Base-by-base conservation (phyloP, 345 rosid species). In the Boechera stricta region DNA sequence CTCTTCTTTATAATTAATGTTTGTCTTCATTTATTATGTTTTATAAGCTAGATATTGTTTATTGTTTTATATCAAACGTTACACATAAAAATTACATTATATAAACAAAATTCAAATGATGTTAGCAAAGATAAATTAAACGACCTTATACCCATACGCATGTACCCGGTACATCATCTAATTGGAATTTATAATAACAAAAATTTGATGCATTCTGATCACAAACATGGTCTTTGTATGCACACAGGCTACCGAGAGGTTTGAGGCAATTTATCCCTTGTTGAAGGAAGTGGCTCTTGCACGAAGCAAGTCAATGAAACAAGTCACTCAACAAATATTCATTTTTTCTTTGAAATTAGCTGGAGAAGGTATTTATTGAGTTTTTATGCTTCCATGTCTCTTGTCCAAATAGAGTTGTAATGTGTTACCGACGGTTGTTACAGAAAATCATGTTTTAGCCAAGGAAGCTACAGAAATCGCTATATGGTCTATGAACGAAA, bases 241-340 rank as follows among this genome's bases (percentile, higher is more conserved):
- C 28, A 31, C 79, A 61, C 77, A 89, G 91, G 91, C 89, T 36
- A 89, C 89, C 32, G 86, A 87, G 83, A 84, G 93, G 78, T 84
- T 89, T 64, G 89, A 82, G 69, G 85, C 82, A 16, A 56, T 86
- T 21, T 87, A 84, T 75, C 90, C 88, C 24, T 21, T 21, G 24
- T 21, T 21, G 24, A 21, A 21, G 24, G 24, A 21, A 74, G 86
- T 88, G 76, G 87, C 89, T 74, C 83, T 87, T 66, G 83, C 74
- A n/a, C 86, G 87, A 66, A 87, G 89, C 82, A 28, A 28, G 2
- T 28, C 3, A 28, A 28, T 28, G 29, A 28, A 28, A 28, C 29
- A 28, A 28, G 29, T 28, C 29, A 2, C 2, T 28, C 29, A 42
- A 1, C 49, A 45, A 0, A 45, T 45, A 45, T 15, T 45, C 18